These are phyloP conservation scores for Nannochloropsis granulata DNA, from an alignment of 108 stramenopile genomes.

Conservation along the genomic window DNA sequence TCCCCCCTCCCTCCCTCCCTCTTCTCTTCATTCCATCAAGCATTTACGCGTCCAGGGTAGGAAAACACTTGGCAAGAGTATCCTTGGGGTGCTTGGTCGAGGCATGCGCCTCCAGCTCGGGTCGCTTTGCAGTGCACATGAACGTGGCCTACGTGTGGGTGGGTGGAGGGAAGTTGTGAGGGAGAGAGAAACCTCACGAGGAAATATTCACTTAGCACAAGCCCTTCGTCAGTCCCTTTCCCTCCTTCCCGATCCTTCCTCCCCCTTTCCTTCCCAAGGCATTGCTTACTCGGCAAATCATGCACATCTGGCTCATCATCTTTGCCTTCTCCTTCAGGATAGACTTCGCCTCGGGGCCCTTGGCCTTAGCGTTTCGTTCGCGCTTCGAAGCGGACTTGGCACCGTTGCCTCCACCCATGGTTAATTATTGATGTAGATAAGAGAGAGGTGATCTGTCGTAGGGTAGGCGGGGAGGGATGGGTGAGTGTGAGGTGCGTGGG, in stretches of 20 bases:
- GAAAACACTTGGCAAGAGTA: neutral
- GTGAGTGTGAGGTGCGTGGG: too few relatives aligned
- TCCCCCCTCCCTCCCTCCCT: neutral
- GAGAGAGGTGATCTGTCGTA: too few relatives aligned
- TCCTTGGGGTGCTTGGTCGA: neutral
- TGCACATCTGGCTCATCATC: neutral
- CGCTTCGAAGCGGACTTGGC: neutral
- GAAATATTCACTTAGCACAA: neutral
- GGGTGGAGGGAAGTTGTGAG: neutral
- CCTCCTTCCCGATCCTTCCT: neutral
- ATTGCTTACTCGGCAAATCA: neutral
- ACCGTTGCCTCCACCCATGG: neutral
- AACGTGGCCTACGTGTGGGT: neutral
- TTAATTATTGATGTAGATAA: neutral
- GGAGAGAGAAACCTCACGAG: neutral
- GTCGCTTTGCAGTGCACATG: neutral
- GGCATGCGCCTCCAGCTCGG: neutral
- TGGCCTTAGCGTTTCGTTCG: neutral
- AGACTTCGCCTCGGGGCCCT: neutral
- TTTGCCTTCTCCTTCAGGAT: neutral
- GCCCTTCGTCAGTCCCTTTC: too few relatives aligned
- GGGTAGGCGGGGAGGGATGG: too few relatives aligned
- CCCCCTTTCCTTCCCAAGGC: neutral
- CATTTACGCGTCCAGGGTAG: neutral
- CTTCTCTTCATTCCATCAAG: neutral